phyloP scores from a whole-genome alignment of 106 monocot species.

The Alisma plantagoaquatica region DNA sequence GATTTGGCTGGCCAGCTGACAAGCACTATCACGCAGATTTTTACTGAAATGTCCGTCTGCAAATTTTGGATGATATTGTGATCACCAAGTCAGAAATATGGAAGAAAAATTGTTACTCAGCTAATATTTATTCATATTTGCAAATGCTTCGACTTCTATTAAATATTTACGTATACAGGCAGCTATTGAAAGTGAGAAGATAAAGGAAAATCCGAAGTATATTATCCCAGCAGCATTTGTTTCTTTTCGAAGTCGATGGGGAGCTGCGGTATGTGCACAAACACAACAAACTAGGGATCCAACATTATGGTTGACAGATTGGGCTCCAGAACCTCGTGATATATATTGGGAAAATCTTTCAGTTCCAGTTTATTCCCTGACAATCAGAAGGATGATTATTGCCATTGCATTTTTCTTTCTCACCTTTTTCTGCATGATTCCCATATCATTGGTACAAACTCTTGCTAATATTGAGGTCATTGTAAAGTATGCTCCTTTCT shows the following conservation, averaged over 20 bases:
- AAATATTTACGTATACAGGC: slow-evolving; percentile 16
- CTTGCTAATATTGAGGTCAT: slow-evolving; percentile 50
- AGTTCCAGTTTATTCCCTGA: slow-evolving; percentile 34
- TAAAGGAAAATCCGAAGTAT: slow-evolving; percentile 25
- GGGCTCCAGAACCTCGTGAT: slow-evolving; percentile 60
- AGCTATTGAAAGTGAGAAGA: slow-evolving; percentile 26
- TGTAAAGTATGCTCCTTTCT: slow-evolving; percentile 37
- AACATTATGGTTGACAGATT: slow-evolving; percentile 47
- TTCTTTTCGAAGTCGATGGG: slow-evolving; percentile 42
- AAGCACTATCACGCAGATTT: too few relatives aligned
- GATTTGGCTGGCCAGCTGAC: too few relatives aligned
- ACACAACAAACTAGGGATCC: slow-evolving; percentile 54
- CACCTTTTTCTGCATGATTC: slow-evolving; percentile 56
- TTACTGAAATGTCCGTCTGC: too few relatives aligned
- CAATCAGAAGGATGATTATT: slow-evolving; percentile 28
- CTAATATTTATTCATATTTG: too few relatives aligned
- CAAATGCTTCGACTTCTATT: too few relatives aligned
- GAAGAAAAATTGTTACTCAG: too few relatives aligned
- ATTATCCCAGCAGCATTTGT: slow-evolving; percentile 57
- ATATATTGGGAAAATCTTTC: slow-evolving; percentile 45
- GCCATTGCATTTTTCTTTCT: slow-evolving; percentile 43
- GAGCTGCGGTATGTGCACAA: slow-evolving; percentile 57
- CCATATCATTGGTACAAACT: slow-evolving; percentile 40
- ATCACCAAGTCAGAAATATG: too few relatives aligned
- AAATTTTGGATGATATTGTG: too few relatives aligned